These are phyloP conservation scores for Podaxis pistillaris DNA, from an alignment of 768 basidiomycete genomes.

Conservation along the genomic window DNA sequence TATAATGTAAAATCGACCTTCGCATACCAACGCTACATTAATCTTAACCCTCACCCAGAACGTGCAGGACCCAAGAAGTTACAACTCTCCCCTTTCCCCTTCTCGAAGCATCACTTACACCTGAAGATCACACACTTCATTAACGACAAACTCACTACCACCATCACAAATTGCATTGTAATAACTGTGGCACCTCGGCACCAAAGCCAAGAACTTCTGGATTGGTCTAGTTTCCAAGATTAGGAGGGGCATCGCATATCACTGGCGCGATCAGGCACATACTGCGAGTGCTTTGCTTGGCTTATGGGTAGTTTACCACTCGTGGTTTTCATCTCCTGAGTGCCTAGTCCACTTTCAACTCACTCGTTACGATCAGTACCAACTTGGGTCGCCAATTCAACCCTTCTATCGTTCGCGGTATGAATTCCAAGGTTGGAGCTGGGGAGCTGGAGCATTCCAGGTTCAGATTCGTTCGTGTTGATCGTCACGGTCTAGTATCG, in stretches of 20 bases:
- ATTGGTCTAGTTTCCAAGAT: background rate
- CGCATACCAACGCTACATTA: background rate
- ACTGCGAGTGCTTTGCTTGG: background rate
- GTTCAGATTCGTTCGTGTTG: constrained; percentile 6
- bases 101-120: background rate
- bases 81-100: background rate
- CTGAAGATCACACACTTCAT: background rate
- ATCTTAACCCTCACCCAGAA: background rate
- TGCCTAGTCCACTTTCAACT: background rate
- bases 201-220: background rate
- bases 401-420: background rate
- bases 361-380: background rate
- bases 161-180: background rate
- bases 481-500: background rate
- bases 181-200: background rate
- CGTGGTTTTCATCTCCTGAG: background rate
- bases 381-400: background rate
- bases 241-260: background rate
- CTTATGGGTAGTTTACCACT: background rate
- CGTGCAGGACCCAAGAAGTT: background rate
- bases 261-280: background rate
- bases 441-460: background rate
- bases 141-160: background rate
- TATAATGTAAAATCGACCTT: background rate
- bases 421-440: background rate